A percentile compares a stretch with the other conserved stretches of the same genome.
Conservation (phyloP, 1,139 yeast species). For the Blastobotrys aristatus region DNA sequence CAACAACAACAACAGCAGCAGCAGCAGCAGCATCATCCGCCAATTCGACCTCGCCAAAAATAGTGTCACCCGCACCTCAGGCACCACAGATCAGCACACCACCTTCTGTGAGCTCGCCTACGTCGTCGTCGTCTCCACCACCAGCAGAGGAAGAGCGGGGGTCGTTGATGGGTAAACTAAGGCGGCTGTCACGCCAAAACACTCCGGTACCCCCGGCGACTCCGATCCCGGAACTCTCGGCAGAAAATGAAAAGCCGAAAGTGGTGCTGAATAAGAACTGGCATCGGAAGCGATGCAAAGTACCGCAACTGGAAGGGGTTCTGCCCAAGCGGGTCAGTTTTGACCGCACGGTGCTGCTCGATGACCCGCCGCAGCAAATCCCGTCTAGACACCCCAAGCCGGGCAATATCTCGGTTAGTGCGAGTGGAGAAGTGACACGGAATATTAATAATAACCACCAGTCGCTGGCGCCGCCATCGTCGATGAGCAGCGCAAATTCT, state of each 20-base stretch:
- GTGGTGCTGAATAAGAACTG: conserved; percentile 47
- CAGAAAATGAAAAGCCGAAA: conserved; percentile 22
- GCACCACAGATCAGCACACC: neutral
- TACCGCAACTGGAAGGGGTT: conserved; percentile 38
- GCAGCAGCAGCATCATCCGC: neutral
- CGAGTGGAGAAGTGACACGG: conserved; percentile 31
- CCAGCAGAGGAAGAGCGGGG: neutral
- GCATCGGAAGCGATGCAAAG: conserved; percentile 36
- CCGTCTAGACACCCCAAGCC: conserved; percentile 80
- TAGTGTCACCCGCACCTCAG: neutral
- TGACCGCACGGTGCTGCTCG: conserved; percentile 59
- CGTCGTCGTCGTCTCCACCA: no score
- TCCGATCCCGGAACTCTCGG: neutral
- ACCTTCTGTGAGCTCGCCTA: no score
- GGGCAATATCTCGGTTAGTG: conserved; percentile 64
- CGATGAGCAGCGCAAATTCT: neutral
- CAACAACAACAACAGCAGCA: neutral
- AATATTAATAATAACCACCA: conserved; percentile 1
- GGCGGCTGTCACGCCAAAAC: conserved; percentile 17
- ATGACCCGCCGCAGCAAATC: conserved; percentile 93
- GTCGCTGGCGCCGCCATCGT: neutral
- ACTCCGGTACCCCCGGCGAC: neutral
- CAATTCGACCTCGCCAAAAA: neutral
- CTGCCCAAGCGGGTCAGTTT: conserved; percentile 51
- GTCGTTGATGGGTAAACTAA: conserved; percentile 20